Conservation (phyloP, 2,329 filamentous ascomycete genomes). For the Penicillium sp. region DNA sequence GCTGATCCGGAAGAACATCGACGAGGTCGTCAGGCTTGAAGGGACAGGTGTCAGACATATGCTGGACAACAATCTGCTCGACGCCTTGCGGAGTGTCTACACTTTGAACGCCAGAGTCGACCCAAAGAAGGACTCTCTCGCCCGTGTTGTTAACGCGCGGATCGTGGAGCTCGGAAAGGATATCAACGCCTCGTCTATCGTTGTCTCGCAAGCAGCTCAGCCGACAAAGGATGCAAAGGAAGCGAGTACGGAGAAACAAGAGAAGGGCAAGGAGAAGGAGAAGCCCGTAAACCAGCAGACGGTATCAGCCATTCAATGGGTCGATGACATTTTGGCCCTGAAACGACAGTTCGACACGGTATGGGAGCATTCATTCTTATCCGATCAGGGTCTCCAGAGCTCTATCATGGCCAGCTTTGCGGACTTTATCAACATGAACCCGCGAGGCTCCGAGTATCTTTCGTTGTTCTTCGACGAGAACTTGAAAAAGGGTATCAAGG, state of each 20-base stretch:
- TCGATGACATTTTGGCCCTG: constrained; percentile 78
- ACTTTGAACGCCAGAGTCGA: constrained; percentile 75
- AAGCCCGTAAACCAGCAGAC: constrained; percentile 72
- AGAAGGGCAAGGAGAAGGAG: constrained; percentile 46
- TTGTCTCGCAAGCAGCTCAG: constrained; percentile 53
- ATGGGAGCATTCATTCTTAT: constrained; percentile 66
- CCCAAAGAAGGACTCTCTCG: constrained; percentile 64
- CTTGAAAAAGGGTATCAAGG: constrained; percentile 87
- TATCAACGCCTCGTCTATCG: constrained; percentile 64
- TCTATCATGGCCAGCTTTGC: constrained; percentile 81
- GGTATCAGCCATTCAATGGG: constrained; percentile 85
- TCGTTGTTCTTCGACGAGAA: constrained; percentile 97
- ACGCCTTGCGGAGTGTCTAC: constrained; percentile 77
- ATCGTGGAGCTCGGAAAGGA: constrained; percentile 76
- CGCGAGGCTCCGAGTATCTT: constrained; percentile 80
- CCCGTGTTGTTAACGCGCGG: constrained; percentile 64
- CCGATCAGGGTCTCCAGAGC: constrained; percentile 73
- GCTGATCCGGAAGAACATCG: constrained; percentile 71
- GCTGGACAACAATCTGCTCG: constrained; percentile 80
- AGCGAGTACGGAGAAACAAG: constrained; percentile 48
- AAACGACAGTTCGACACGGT: constrained; percentile 88
- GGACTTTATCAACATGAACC: constrained; percentile 90
- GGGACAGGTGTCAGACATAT: constrained; percentile 79
- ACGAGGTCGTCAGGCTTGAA: constrained; percentile 79
- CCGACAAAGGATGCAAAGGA: constrained; percentile 39